Conservation (phyloP, 1,284 basidiomycete genomes). For the Coniophora puteana region DNA sequence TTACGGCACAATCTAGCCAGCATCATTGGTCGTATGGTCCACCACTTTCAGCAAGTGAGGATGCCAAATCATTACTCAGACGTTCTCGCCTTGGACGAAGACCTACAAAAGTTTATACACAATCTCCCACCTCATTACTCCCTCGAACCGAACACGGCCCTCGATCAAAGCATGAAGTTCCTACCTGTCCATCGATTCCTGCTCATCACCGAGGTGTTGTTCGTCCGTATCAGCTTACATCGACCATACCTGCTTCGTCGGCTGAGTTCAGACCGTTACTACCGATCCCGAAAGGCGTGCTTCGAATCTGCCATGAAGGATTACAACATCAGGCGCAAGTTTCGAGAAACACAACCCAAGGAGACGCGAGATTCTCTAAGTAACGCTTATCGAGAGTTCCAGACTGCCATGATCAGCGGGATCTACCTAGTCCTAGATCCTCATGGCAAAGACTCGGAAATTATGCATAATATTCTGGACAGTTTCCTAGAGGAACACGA, state of each 20-base stretch:
- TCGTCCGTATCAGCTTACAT: constrained; percentile 76
- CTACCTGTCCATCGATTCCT: constrained; percentile 75
- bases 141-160: constrained; percentile 73
- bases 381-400: constrained; percentile 81
- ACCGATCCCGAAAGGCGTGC: constrained; percentile 69
- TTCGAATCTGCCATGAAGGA: constrained; percentile 79
- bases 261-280: constrained; percentile 70
- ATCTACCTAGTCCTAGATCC: constrained; percentile 80
- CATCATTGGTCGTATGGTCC: constrained; percentile 90
- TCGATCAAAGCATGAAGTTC: constrained; percentile 64
- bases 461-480: constrained; percentile 76
- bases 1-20: constrained; percentile 79
- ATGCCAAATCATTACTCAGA: constrained; percentile 83
- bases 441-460: constrained; percentile 57
- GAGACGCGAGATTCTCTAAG: constrained; percentile 66
- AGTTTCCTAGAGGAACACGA: constrained; percentile 73
- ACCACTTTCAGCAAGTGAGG: constrained; percentile 91
- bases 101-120: constrained; percentile 76
- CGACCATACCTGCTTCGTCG: constrained; percentile 76
- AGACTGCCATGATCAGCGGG: constrained; percentile 82
- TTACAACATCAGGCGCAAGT: constrained; percentile 65
- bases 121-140: constrained; percentile 76
- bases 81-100: constrained; percentile 81
- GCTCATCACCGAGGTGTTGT: constrained; percentile 77
- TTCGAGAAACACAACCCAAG: constrained; percentile 55